phyloP scores from a whole-genome alignment of 257 asterid species.

The Thymus quinquecostatus region DNA sequence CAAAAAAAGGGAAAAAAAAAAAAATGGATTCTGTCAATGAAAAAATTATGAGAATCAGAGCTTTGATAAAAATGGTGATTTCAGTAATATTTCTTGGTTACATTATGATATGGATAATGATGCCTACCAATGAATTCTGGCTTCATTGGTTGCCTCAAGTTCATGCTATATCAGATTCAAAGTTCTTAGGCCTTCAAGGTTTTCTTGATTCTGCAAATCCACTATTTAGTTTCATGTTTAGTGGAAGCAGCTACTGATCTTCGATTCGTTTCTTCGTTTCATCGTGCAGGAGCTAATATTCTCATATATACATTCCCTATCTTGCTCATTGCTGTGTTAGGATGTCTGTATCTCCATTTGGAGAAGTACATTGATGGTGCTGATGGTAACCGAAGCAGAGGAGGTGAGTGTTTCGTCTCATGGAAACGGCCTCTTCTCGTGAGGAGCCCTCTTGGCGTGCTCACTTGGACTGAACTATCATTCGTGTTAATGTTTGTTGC shows the following conservation, averaged over 20 bases:
- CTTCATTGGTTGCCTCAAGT: constrained; percentile 51
- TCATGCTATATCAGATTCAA: constrained; percentile 35
- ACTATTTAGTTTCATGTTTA: constrained; percentile 1
- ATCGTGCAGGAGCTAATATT: constrained; percentile 42
- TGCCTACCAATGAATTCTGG: constrained; percentile 56
- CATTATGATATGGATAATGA: constrained; percentile 56
- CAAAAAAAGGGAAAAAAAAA: neutral
- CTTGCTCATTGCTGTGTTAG: constrained; percentile 45
- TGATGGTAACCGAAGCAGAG: constrained; percentile 11
- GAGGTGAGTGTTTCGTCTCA: neutral
- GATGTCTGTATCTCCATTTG: constrained; percentile 50
- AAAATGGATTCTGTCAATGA: constrained; percentile 24
- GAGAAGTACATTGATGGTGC: constrained; percentile 31
- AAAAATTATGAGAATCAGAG: constrained; percentile 32
- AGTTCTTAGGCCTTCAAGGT: constrained; percentile 48
- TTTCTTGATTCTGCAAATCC: neutral
- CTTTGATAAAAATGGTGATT: constrained; percentile 41
- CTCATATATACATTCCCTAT: constrained; percentile 41
- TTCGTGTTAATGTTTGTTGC: constrained; percentile 35
- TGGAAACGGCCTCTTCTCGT: constrained; percentile 44
- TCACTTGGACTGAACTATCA: constrained; percentile 39
- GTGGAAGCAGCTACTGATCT: neutral
- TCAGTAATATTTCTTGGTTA: constrained; percentile 44
- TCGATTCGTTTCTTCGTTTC: neutral
- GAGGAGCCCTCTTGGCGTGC: constrained; percentile 50